These are phyloP conservation scores for Hymenoscyphus albidus DNA, from an alignment of 2,329 filamentous ascomycete species.

Conservation along the genomic window DNA sequence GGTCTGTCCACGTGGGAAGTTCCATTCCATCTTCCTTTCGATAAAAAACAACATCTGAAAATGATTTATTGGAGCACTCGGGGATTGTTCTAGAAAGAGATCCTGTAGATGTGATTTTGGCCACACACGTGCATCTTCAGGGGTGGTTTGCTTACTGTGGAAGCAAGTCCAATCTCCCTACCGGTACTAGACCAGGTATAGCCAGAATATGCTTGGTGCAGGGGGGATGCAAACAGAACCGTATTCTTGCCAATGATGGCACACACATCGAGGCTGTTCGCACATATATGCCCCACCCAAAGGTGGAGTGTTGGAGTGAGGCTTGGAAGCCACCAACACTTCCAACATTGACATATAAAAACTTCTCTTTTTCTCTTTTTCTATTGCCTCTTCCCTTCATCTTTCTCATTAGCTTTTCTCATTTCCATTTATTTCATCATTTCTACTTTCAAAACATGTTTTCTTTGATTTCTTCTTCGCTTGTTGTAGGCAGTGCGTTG, in stretches of 20 bases:
- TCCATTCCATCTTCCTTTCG: no score
- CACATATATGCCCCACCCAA: neutral
- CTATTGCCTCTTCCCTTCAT: neutral
- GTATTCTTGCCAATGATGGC: neutral
- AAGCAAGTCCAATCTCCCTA: neutral
- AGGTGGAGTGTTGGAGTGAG: neutral
- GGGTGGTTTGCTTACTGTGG: neutral
- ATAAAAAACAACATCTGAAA: neutral
- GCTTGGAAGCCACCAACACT: neutral
- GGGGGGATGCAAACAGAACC: neutral
- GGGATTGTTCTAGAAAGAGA: neutral
- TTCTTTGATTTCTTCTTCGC: neutral
- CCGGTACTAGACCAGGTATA: no score
- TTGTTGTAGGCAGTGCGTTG: neutral
- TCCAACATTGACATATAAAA: neutral
- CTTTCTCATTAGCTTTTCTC: neutral
- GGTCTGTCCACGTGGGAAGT: no score
- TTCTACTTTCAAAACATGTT: slow-evolving; percentile 1
- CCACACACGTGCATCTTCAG: neutral
- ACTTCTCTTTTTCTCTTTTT: neutral
- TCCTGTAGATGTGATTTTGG: neutral
- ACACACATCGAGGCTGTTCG: neutral
- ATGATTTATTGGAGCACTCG: neutral
- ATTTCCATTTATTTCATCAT: neutral
- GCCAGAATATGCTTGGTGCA: neutral